phyloP scores from a whole-genome alignment of 768 basidiomycete species.

The Mycena olivaceomarginata region DNA sequence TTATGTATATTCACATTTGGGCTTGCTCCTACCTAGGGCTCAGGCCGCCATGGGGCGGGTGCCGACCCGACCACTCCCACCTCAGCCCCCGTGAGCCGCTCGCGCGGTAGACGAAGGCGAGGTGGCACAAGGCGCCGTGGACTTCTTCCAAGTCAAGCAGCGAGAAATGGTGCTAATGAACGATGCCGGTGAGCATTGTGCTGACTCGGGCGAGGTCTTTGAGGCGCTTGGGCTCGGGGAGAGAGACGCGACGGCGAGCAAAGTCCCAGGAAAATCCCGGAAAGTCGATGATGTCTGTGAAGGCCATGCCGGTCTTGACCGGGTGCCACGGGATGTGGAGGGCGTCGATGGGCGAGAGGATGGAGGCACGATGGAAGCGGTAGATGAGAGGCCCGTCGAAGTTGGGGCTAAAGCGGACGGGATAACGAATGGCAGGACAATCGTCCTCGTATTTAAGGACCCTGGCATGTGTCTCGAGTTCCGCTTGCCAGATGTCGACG shows the following conservation, averaged over 20 bases:
- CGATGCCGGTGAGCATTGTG: neutral
- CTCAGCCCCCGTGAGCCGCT: too few relatives aligned
- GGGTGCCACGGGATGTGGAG: slow-evolving; percentile 49
- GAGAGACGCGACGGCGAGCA: slow-evolving; percentile 41
- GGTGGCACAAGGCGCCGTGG: slow-evolving; percentile 6
- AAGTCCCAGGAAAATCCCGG: slow-evolving; percentile 56
- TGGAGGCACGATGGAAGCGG: slow-evolving; percentile 37
- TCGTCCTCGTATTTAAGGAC: slow-evolving; percentile 46
- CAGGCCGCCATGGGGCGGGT: too few relatives aligned
- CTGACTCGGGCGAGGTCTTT: slow-evolving; percentile 45
- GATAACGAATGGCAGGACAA: neutral
- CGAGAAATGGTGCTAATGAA: neutral
- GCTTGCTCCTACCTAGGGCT: too few relatives aligned
- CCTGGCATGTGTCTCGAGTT: neutral
- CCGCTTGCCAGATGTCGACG: slow-evolving; percentile 32
- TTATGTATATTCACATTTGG: too few relatives aligned
- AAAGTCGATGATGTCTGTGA: slow-evolving; percentile 42
- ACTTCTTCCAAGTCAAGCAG: slow-evolving; percentile 8
- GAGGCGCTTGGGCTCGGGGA: slow-evolving; percentile 50
- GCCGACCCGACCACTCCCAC: too few relatives aligned
- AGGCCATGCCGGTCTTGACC: slow-evolving; percentile 45
- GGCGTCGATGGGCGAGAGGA: slow-evolving; percentile 25
- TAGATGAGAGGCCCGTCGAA: slow-evolving; percentile 7
- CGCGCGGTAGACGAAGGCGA: slow-evolving; percentile 13
- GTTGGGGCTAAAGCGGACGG: neutral